Conservation (phyloP, 1,284 basidiomycete genomes). For the Rhodotorula sp. region DNA sequence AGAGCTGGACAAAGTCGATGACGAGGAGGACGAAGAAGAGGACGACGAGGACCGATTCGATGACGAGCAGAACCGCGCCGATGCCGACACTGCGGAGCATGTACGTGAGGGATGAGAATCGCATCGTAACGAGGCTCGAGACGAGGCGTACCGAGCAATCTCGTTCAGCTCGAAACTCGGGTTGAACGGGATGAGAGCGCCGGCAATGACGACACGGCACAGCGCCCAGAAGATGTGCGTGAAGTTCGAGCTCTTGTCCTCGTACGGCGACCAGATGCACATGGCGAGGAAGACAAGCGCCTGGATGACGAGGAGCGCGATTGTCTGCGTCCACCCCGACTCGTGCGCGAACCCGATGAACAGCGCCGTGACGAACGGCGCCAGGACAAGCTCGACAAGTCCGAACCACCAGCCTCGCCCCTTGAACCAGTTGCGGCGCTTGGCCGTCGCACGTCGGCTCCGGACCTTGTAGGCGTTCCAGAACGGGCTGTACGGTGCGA, state of each 20-base stretch:
- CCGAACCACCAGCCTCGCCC: constrained; percentile 52
- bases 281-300: constrained; percentile 61
- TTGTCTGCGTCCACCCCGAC: constrained; percentile 69
- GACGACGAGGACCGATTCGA: constrained; percentile 46
- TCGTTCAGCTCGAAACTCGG: constrained; percentile 62
- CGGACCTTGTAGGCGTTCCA: constrained; percentile 51
- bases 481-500: constrained; percentile 53
- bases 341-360: constrained; percentile 68
- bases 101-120: no score
- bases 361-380: constrained; percentile 60
- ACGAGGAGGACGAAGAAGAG: constrained; percentile 45
- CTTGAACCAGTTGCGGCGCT: constrained; percentile 26
- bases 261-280: constrained; percentile 60
- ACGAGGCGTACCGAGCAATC: constrained; percentile 53
- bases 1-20: constrained; percentile 41
- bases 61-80: constrained; percentile 62
- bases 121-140: no score
- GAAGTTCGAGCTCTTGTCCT: constrained; percentile 46
- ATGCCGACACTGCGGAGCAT: constrained; percentile 64
- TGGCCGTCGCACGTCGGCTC: constrained; percentile 11
- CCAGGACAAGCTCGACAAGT: constrained; percentile 49
- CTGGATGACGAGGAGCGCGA: constrained; percentile 70
- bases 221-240: constrained; percentile 65
- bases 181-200: constrained; percentile 68
- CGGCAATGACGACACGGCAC: constrained; percentile 64